These are phyloP conservation scores for Gymnopilus dilepis DNA, from an alignment of 768 basidiomycete species.

Conservation along the genomic window DNA sequence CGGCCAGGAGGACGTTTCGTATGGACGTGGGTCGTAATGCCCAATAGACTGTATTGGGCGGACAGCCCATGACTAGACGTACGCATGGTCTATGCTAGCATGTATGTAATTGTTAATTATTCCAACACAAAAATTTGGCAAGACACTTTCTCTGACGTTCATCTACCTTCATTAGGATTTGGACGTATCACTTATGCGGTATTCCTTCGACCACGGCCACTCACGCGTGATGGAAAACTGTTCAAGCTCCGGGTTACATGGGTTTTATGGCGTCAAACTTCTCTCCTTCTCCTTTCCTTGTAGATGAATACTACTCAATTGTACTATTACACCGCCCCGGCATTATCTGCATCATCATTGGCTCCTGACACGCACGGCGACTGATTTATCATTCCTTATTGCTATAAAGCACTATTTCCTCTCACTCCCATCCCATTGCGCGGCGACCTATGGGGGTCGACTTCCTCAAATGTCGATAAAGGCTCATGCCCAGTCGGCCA, in stretches of 20 bases:
- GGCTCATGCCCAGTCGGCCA: conserved; percentile 12
- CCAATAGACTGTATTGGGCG: background rate
- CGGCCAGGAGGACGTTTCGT: conserved; percentile 12
- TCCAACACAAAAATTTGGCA: background rate
- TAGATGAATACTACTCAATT: conserved; percentile 8
- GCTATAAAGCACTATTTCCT: conserved; percentile 3
- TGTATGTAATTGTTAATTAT: conserved; percentile 1
- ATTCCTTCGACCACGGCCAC: background rate
- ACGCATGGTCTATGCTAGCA: background rate
- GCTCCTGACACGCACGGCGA: conserved; percentile 1
- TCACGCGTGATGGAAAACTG: background rate
- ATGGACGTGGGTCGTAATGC: conserved; percentile 3
- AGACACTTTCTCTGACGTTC: background rate
- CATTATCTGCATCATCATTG: conserved; percentile 6
- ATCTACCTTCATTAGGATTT: background rate
- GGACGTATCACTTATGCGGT: background rate
- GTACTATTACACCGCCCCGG: conserved; percentile 9
- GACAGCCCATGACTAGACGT: conserved; percentile 2
- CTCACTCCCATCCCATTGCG: conserved; percentile 4
- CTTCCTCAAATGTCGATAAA: conserved; percentile 22
- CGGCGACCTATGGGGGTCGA: background rate
- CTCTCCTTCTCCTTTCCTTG: background rate
- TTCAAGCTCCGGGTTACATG: conserved; percentile 11
- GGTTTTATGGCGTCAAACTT: conserved; percentile 4
- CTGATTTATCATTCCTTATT: background rate